phyloP scores from a whole-genome alignment of 192 early-diverging fungal genomes.

The Backusella circina region DNA sequence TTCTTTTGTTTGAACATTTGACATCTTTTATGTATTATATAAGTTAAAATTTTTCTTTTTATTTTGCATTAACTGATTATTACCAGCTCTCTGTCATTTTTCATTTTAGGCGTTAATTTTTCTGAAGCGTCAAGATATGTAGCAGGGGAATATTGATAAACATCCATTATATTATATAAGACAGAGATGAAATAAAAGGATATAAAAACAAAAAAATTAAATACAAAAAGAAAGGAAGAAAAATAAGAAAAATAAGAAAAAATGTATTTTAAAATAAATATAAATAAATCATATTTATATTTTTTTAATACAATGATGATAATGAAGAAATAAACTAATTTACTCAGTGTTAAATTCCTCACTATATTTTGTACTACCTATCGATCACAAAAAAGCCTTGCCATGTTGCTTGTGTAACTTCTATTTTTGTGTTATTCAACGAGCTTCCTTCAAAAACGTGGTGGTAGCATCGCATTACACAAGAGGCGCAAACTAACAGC shows the following conservation, averaged over 20 bases:
- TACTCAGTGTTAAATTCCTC: background rate
- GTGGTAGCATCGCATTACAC: background rate
- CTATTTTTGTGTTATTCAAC: background rate
- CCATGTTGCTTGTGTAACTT: background rate
- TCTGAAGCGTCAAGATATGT: background rate
- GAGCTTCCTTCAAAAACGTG: slow-evolving; percentile 1
- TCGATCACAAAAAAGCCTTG: slow-evolving; percentile 1
- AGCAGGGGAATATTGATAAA: background rate
- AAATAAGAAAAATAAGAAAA: background rate
- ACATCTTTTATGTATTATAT: background rate
- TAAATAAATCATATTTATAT: background rate
- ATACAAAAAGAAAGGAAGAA: background rate
- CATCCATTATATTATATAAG: background rate
- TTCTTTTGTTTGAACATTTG: background rate
- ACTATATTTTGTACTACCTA: background rate
- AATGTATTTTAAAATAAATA: background rate
- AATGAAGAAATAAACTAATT: background rate
- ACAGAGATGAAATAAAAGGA: background rate
- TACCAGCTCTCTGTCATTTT: background rate
- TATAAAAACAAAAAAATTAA: background rate
- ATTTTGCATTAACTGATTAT: background rate
- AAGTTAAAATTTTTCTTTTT: background rate
- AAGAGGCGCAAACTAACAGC: background rate
- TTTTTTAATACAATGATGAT: background rate
- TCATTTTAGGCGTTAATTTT: background rate